Base-by-base conservation (phyloP, 805 yeast species). In the Grigorovia humatica region DNA sequence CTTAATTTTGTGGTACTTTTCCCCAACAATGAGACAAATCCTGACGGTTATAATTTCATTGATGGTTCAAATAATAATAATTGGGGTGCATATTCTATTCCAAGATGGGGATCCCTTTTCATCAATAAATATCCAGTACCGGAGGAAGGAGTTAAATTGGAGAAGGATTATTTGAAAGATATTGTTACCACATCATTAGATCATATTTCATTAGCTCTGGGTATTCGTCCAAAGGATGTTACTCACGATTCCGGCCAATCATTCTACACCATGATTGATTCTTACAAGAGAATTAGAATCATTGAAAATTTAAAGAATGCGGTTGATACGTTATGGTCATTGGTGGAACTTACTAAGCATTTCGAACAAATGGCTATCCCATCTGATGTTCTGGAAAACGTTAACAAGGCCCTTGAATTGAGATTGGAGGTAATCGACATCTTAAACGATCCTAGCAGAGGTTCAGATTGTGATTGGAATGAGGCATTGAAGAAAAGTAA, bases 321-420 rank as follows among this genome's bases (percentile, higher is more conserved):
- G 0, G 70, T 83, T 18, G 80, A 82, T n/a, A 86, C 88, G 38
- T 73, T 90, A 52, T 74, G 77, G 44, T 85, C 96, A 1, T 74
- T 93, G 51, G 70, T 80, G 35, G 82, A 88, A 53, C 71, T 91
- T 50, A 78, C 88, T 2, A 70, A 77, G 47, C 78, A 85, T 4
- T 75, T 91, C 59, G 79, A 82, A 40, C 85, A 83, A 48, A 91
- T 93, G 63, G 82, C 96, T 1, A 83, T 91, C 41, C 97, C 98
- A 0, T 76, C 77, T 48, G 71, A 80, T 9, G 91, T 95, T 0
- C 73, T 77, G 43, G 63, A 67, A 1, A 77, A 82, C 56, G 90
- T 85, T 5, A 62, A 71, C 9, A 62, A 65, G 12, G 74, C 95
- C 0, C 62, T 88, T 18, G 62, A 60, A 19, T 60, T 68, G 27